Percentiles rank a stretch among this genome's conserved stretches.
Evolutionary conservation across 176 grass and related monocot species (phyloP).

Genomic region (Avena sativa): DNA sequence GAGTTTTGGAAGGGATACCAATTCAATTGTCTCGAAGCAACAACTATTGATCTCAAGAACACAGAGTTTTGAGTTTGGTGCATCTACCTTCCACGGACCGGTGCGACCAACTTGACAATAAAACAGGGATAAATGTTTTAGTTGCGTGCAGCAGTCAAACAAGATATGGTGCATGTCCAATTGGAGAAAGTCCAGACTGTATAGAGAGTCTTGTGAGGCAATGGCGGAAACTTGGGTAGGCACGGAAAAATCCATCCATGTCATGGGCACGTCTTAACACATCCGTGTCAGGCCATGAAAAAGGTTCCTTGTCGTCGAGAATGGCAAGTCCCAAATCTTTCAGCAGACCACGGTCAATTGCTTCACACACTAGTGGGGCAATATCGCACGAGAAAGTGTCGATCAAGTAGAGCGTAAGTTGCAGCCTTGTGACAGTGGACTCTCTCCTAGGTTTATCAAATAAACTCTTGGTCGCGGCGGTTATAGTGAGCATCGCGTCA

Average conservation of each 20-base stretch:
- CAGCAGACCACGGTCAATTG: not conserved
- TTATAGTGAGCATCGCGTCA: not conserved
- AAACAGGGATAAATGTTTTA: not conserved
- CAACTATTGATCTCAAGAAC: not conserved
- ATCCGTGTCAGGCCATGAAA: not conserved
- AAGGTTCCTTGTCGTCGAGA: not conserved
- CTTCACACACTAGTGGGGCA: not conserved
- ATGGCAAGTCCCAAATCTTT: conserved; percentile 2
- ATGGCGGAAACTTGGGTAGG: not conserved
- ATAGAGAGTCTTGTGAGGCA: not conserved
- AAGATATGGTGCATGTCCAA: not conserved
- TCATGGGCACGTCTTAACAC: not conserved
- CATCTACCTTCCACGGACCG: not conserved
- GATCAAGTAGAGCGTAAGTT: not conserved
- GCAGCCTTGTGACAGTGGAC: not conserved
- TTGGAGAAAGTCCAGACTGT: not conserved
- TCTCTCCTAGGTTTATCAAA: not conserved
- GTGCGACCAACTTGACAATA: not conserved
- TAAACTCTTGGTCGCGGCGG: not conserved
- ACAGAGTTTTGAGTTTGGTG: conserved; percentile 4
- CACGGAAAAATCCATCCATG: not conserved
- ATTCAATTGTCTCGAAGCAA: not conserved
- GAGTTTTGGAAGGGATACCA: conserved; percentile 19
- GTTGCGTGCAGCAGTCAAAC: not conserved
- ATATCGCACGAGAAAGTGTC: not conserved